Evolutionary conservation across 1,284 basidiomycete genomes (phyloP).

Genomic region (Acaromyces ingoldii): DNA sequence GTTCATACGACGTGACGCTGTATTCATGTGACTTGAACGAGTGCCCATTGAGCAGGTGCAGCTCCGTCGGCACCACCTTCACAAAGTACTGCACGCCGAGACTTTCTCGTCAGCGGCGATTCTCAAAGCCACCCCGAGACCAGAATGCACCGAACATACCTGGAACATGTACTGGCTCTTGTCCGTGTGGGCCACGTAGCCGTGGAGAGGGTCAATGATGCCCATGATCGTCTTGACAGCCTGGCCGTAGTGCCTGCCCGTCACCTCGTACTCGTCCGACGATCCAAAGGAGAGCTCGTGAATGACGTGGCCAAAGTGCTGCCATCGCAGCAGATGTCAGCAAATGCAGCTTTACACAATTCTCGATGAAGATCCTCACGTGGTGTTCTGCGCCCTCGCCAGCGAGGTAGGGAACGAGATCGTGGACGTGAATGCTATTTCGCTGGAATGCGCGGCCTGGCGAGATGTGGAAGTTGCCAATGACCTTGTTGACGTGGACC

Average conservation of each 20-base stretch:
- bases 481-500: conserved; percentile 87
- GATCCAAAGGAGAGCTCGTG: conserved; percentile 69
- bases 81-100: conserved; percentile 95
- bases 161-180: conserved; percentile 52
- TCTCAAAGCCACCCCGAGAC: no score
- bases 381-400: conserved; percentile 42
- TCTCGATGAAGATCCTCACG: no score
- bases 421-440: conserved; percentile 75
- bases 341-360: neutral
- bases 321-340: neutral
- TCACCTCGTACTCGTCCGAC: conserved; percentile 29
- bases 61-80: conserved; percentile 58
- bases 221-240: conserved; percentile 64
- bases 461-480: conserved; percentile 54
- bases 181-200: conserved; percentile 60
- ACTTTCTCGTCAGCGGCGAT: conserved; percentile 58
- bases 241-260: conserved; percentile 8
- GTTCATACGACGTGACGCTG: conserved; percentile 90
- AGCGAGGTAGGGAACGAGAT: conserved; percentile 85
- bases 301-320: conserved; percentile 84
- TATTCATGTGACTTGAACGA: conserved; percentile 77
- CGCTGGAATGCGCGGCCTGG: conserved; percentile 90
- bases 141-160: conserved; percentile 7
- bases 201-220: conserved; percentile 76
- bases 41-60: conserved; percentile 26